Evolutionary conservation across 352 stramenopile genomes (phyloP), one percentile per base, ranked within the genome.

Genomic region (Globisporangium nunn): DNA sequence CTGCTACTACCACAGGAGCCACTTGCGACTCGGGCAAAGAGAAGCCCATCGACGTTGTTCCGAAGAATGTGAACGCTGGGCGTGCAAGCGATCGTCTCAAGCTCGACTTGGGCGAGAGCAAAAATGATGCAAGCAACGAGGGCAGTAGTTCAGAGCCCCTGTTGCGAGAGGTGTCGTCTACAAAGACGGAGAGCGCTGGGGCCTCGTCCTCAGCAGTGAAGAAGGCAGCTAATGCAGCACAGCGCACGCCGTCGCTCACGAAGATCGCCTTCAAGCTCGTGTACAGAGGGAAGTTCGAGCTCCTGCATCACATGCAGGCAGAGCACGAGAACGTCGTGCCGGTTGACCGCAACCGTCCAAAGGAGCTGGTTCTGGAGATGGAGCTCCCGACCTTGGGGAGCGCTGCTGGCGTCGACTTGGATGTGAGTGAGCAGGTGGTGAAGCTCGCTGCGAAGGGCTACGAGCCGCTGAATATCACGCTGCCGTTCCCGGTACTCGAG

Each of bases 401-500:
- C 54, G 76, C 84, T 0, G 74, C 73, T 29, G 80, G 75, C 14
- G 64, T 92, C 10, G 65, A 87, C 33, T 50, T 94, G 41, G 81
- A 94, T 47, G 81, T 92, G 33, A 89, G 78, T 30, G 74, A 85
- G 23, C 57, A 50, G 0, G 54, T 66, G 31, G 37, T 91, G 17
- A 70, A 75, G 44, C 50, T 93, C 1, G 59, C 49, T 1, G 61
- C 77, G 0, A 58, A 68, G 10, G 57, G 67, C 11, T 92, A 91
- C 52, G 72, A 73, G 5, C 59, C 74, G 6, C 50, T 96, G 15
- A 61, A 74, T 14, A 15, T 96, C 17, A 41, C 63, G 4, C 60
- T 96, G 18, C 84, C 88, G 17, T 96, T 85, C 61, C 69, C 75
- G 0, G 85, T 96, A 4, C 46, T 91, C 7, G 81, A 96, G 58